Evolutionary conservation across 2,329 filamentous ascomycete species (phyloP), one percentile per base, ranked within the genome.

Genomic region (Uncinocarpus reesii): DNA sequence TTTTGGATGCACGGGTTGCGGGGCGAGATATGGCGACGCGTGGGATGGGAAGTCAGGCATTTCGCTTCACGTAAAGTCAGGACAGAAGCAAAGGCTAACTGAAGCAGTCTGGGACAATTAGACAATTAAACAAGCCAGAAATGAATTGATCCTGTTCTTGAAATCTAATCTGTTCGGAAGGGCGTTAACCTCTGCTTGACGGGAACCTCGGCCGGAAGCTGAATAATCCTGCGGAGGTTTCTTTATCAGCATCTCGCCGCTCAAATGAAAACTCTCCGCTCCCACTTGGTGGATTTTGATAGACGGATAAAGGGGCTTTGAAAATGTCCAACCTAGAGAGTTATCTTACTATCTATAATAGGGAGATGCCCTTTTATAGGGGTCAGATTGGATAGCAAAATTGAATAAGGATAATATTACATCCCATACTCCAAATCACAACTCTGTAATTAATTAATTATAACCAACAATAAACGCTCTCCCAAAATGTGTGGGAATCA

Each of bases 41-140:
- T 76, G 74, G 32, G 74, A 71, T n/a, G 77, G 75, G 51, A 78
- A 67, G 49, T 76, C 70, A 38, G 72, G 66, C 75, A 78, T 78
- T 18, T 49, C 32, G 34, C 29, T 7, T 42, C 20, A 42, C n/a
- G 11, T 4, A 34, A 35, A 34, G 16, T n/a, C 31, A n/a, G 8
- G 2, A 24, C 20, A 29, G 15, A 18, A 15, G 23, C 2, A 23
- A 23, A 23, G 7, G 4, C 32, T 18, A 18, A 18, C 16, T 18
- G 4, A 18, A 36, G 4, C 20, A 21, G 35, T 7, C 15, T 21
- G 21, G 18, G 3, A 23, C 11, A 29, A n/a, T n/a, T n/a, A n/a
- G n/a, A n/a, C n/a, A n/a, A n/a, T n/a, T n/a, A n/a, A n/a, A n/a
- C n/a, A n/a, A n/a, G n/a, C n/a, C n/a, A n/a, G n/a, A n/a, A n/a